Evolutionary conservation across 2,329 filamentous ascomycete species (phyloP).

Genomic region (Didymella sp.): DNA sequence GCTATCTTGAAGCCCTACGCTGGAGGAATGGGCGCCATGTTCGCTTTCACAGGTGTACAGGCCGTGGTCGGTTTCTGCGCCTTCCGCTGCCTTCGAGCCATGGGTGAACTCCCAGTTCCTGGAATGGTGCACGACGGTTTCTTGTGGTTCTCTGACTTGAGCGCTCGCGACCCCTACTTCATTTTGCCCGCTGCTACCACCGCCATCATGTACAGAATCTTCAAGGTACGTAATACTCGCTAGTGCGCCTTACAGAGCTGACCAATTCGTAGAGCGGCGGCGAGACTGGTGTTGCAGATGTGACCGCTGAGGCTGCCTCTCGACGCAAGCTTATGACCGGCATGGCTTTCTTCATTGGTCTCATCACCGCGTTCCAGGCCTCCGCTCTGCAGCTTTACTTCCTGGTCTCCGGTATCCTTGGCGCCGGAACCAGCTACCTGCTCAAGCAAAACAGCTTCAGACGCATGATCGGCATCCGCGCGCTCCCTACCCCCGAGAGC

Average conservation of each 20-base stretch:
- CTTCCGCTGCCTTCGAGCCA: constrained; percentile 77
- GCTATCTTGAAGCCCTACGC: constrained; percentile 56
- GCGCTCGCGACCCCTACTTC: constrained; percentile 76
- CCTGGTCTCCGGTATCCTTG: constrained; percentile 53
- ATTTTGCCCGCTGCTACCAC: constrained; percentile 72
- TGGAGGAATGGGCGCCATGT: constrained; percentile 41
- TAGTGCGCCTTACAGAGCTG: constrained; percentile 24
- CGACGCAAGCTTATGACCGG: constrained; percentile 53
- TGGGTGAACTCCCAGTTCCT: constrained; percentile 81
- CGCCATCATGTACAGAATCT: constrained; percentile 62
- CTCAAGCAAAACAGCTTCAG: constrained; percentile 50
- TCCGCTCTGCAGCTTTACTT: constrained; percentile 70
- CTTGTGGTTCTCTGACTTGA: constrained; percentile 81
- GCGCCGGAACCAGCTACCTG: constrained; percentile 49
- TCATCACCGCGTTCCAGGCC: constrained; percentile 63
- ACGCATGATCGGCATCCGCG: constrained; percentile 45
- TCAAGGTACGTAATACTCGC: constrained; percentile 60
- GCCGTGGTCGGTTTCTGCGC: constrained; percentile 79
- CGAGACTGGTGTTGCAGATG: constrained; percentile 53
- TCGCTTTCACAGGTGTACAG: constrained; percentile 65
- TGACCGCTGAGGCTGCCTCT: constrained; percentile 13
- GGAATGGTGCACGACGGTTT: constrained; percentile 73
- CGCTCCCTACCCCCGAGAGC: constrained; percentile 33
- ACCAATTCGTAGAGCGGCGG: constrained; percentile 54
- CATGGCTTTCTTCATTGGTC: constrained; percentile 61